Evolutionary conservation across 208 protist species (phyloP), one percentile per base, ranked within the genome.

Genomic region (Crithidia thermophila): DNA sequence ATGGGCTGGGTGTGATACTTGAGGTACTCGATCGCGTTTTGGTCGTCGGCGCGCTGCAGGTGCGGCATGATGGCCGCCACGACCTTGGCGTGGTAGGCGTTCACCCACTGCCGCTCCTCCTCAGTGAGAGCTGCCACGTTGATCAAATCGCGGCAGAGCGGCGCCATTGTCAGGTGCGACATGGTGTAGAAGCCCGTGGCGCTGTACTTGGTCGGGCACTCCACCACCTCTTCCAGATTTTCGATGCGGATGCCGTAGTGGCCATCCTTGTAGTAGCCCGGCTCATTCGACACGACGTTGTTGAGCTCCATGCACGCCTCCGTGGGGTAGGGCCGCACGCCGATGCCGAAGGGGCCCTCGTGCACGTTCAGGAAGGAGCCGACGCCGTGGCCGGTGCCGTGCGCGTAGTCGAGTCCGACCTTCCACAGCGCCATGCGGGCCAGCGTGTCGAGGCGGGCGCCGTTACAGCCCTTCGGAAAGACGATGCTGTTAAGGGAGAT

Each of bases 191-290:
- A 95, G 25, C 81, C 79, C 21, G 81, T 67, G 13, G 68, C 72
- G 63, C 80, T 88, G 68, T 90, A 68, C 46, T 67, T 67, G 28
- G 92, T 91, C 8, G 51, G 20, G 8, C 67, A 82, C 33, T 64
- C 46, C 8, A 97, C 84, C n/a, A 97, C 77, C 20, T 98, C 58
- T 64, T 98, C 87, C 30, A 99, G 82, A 74, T 99, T 99, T 69
- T 99, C 98, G 65, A 99, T 99, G 56, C 98, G 94, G 64, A 99
- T 99, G 70, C 98, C 98, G 79, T 98, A 99, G 14, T 51, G 61
- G n/a, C 95, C 97, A 20, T 91, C 92, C 73, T 98, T 95, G 87
- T 99, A 99, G 87, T 98, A 99, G 1, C 98, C 98, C 0, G 98
- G 97, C 75, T 98, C 91, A 72, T 98, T 96, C 13, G 92, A 95